Conservation (phyloP, 148 eudicot genomes). For the Pouteria glomerata region DNA sequence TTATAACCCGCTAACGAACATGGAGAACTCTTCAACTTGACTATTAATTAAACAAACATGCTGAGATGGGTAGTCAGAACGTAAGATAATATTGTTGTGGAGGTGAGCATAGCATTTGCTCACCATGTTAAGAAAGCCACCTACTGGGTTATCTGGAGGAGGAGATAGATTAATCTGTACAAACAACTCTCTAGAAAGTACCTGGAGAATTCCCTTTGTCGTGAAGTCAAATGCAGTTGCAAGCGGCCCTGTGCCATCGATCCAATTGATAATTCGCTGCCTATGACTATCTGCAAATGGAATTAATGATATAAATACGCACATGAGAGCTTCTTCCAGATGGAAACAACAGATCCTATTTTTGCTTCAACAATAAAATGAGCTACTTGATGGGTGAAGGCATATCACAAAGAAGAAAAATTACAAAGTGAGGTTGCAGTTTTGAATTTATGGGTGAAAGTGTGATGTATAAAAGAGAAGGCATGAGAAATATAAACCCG, state of each 20-base stretch:
- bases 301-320: neutral
- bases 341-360: neutral
- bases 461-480: neutral
- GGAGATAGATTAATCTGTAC: neutral
- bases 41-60: neutral
- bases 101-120: neutral
- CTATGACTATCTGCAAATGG: slow-evolving; percentile 77
- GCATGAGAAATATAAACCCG: neutral
- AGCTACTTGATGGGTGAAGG: neutral
- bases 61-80: neutral
- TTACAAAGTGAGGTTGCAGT: neutral
- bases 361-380: neutral
- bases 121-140: neutral
- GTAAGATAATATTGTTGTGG: neutral
- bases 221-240: slow-evolving; percentile 93
- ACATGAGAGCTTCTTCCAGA: neutral
- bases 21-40: neutral
- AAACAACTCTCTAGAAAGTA: slow-evolving; percentile 11
- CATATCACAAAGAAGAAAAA: neutral
- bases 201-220: slow-evolving; percentile 95
- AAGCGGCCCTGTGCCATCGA: slow-evolving; percentile 77
- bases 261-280: slow-evolving; percentile 87
- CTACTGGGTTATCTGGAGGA: neutral
- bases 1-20: neutral
- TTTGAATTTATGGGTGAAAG: neutral